phyloP scores from a whole-genome alignment of 2,329 filamentous ascomycete species.

The Penicillium sp. region DNA sequence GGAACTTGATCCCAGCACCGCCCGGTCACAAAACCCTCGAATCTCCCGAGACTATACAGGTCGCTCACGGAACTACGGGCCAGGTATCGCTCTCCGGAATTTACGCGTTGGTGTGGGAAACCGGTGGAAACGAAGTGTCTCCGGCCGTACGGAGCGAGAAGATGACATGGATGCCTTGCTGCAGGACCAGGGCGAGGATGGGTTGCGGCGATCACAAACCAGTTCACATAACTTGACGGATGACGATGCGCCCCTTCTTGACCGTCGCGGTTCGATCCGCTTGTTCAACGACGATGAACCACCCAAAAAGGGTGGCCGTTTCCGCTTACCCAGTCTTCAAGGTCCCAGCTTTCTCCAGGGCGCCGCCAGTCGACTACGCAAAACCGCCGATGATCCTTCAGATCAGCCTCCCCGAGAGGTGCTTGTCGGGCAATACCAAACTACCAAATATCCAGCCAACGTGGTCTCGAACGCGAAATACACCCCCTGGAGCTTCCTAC shows the following conservation, averaged over 20 bases:
- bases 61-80: conserved; percentile 31
- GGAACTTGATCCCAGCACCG: conserved; percentile 44
- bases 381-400: conserved; percentile 43
- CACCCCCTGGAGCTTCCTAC: conserved; percentile 89
- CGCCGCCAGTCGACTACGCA: conserved; percentile 24
- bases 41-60: conserved; percentile 30
- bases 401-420: conserved; percentile 66
- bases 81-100: conserved; percentile 49
- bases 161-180: conserved; percentile 68
- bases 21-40: conserved; percentile 22
- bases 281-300: conserved; percentile 35
- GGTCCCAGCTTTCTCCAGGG: conserved; percentile 35
- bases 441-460: conserved; percentile 80
- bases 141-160: conserved; percentile 43
- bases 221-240: conserved; percentile 56
- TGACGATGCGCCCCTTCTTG: conserved; percentile 73
- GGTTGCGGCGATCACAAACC: conserved; percentile 58
- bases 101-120: conserved; percentile 51
- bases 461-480: conserved; percentile 97
- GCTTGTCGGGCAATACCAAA: conserved; percentile 70
- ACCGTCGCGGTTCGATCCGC: conserved; percentile 38
- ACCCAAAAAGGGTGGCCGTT: conserved; percentile 51
- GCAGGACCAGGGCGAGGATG: conserved; percentile 58
- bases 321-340: conserved; percentile 69
- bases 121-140: conserved; percentile 38